Evolutionary conservation across 2,329 filamentous ascomycete genomes (phyloP).

Genomic region (Colletotrichum sp.): DNA sequence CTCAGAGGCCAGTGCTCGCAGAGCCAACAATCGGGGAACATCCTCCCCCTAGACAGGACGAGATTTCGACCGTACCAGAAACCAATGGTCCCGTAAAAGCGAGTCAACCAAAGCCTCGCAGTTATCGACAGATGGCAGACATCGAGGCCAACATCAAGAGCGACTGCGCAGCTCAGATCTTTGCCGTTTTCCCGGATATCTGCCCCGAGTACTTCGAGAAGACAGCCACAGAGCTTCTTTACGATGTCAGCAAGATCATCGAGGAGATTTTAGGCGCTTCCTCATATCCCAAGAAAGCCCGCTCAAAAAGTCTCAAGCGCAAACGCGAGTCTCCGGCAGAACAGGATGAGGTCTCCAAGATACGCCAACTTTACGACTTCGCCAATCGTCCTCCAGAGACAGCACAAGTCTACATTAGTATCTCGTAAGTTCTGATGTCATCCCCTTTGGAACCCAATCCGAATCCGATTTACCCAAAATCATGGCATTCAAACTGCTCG

Average conservation of each 20-base stretch:
- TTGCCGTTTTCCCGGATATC: conserved; percentile 50
- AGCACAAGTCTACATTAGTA: not conserved
- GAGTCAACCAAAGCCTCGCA: too few species aligned
- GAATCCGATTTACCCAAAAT: not conserved
- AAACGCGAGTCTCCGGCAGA: conserved; percentile 38
- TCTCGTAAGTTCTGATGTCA: conserved; percentile 6
- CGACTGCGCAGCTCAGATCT: conserved; percentile 33
- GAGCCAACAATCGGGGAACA: not conserved
- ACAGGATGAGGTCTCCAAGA: conserved; percentile 22
- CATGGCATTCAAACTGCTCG: not conserved
- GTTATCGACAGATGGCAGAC: not conserved
- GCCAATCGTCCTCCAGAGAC: not conserved
- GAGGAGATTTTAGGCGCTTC: conserved; percentile 44
- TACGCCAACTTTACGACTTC: not conserved
- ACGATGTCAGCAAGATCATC: conserved; percentile 37
- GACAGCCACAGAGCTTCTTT: conserved; percentile 29
- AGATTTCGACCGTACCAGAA: too few species aligned
- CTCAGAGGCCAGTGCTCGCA: not conserved
- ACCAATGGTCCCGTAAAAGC: not conserved
- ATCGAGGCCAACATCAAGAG: conserved; percentile 1
- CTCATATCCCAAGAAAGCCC: conserved; percentile 42
- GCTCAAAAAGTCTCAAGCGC: conserved; percentile 39
- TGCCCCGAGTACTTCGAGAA: conserved; percentile 41
- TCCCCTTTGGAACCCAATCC: not conserved
- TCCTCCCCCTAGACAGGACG: not conserved